phyloP scores from a whole-genome alignment of 148 eudicot species.

The Chenopodium quinoa region DNA sequence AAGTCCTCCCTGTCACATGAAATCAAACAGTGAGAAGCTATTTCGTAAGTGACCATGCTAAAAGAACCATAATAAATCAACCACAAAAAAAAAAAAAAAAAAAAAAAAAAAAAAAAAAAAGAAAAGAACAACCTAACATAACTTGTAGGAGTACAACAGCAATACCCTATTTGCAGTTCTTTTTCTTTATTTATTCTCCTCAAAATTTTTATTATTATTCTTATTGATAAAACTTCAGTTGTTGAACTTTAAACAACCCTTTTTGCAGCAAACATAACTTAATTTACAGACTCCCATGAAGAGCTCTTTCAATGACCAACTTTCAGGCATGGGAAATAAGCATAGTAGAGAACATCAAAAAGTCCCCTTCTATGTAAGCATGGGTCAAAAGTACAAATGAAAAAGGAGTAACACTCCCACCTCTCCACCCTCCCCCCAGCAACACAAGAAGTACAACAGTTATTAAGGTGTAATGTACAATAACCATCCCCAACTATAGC shows the following conservation, averaged over 20 bases:
- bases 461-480: neutral
- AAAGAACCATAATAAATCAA: neutral
- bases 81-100: neutral
- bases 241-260: neutral
- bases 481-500: neutral
- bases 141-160: neutral
- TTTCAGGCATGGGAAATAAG: neutral
- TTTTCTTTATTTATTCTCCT: too few relatives aligned
- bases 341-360: neutral
- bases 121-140: neutral
- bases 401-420: neutral
- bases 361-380: neutral
- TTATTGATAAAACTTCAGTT: too few relatives aligned
- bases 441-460: neutral
- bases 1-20: slow-evolving; percentile 67
- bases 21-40: slow-evolving; percentile 2
- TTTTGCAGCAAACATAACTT: neutral
- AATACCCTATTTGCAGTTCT: neutral
- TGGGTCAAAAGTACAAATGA: neutral
- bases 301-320: neutral
- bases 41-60: neutral
- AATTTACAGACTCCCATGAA: neutral
- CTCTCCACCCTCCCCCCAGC: neutral
- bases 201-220: too few relatives aligned
- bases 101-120: too few relatives aligned